Conservation (phyloP, 495 filamentous ascomycete species). For the Xylaria curta region DNA sequence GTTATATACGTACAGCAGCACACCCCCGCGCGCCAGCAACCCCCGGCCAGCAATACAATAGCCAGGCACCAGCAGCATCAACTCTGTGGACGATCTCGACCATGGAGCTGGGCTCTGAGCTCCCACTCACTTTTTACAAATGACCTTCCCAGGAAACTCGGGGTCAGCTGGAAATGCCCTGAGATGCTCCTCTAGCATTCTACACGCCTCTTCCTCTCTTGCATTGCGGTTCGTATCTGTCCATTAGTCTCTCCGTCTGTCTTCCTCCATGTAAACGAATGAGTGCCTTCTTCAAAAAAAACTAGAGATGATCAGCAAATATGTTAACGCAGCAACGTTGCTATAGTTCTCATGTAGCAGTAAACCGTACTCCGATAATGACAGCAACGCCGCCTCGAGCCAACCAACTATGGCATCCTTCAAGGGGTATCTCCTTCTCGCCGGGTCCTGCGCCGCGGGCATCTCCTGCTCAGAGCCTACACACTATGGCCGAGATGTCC, state of each 20-base stretch:
- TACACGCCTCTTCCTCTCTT: slow-evolving; percentile 24
- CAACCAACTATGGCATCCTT: slow-evolving; percentile 47
- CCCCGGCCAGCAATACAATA: background rate
- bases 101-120: slow-evolving; percentile 37
- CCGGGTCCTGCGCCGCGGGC: slow-evolving; percentile 27
- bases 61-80: slow-evolving; percentile 4
- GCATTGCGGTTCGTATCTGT: slow-evolving; percentile 17
- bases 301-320: background rate
- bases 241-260: background rate
- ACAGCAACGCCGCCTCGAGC: slow-evolving; percentile 33
- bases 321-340: slow-evolving; percentile 19
- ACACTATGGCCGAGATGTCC: slow-evolving; percentile 5
- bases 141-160: slow-evolving; percentile 33
- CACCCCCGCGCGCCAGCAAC: background rate
- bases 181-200: slow-evolving; percentile 30
- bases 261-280: background rate
- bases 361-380: slow-evolving; percentile 35
- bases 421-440: slow-evolving; percentile 50
- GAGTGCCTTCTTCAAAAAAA: background rate
- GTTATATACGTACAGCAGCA: background rate
- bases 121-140: slow-evolving; percentile 25
- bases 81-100: background rate
- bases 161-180: slow-evolving; percentile 34
- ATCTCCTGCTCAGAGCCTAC: slow-evolving; percentile 23
- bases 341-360: slow-evolving; percentile 27